phyloP scores from a whole-genome alignment of 805 yeast species.

The Candida cerambycidarum region DNA sequence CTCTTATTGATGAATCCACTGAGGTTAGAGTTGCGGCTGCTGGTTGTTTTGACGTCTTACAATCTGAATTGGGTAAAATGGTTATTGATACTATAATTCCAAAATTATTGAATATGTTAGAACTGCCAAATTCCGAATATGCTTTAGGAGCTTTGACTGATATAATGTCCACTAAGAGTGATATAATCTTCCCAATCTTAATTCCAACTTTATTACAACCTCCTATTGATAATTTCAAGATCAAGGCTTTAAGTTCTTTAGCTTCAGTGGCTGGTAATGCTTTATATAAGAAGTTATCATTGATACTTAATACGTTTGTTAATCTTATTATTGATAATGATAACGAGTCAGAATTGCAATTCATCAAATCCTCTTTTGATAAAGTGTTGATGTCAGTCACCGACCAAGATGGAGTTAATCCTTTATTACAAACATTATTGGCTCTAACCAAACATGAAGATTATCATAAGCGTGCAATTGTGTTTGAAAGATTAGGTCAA shows the following conservation, averaged over 20 bases:
- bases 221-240: conserved; percentile 82
- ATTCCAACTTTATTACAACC: conserved; percentile 79
- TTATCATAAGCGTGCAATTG: conserved; percentile 56
- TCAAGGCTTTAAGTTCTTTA: conserved; percentile 81
- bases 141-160: conserved; percentile 89
- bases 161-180: conserved; percentile 87
- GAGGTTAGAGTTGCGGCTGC: conserved; percentile 91
- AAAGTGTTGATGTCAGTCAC: conserved; percentile 70
- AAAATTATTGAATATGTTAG: conserved; percentile 65
- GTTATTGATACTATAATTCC: conserved; percentile 92
- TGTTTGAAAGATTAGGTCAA: conserved; percentile 64
- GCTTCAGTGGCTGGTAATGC: conserved; percentile 90
- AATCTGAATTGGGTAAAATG: conserved; percentile 73
- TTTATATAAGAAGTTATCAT: conserved; percentile 66
- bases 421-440: conserved; percentile 78
- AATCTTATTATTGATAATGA: conserved; percentile 50
- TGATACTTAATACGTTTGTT: conserved; percentile 73
- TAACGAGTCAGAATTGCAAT: conserved; percentile 38
- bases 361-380: conserved; percentile 58
- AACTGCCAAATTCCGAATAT: conserved; percentile 55
- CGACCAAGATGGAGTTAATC: conserved; percentile 77
- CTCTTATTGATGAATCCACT: conserved; percentile 72
- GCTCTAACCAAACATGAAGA: conserved; percentile 77
- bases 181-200: conserved; percentile 89
- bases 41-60: conserved; percentile 82